These are phyloP conservation scores for Cladosporium sp. DNA, from an alignment of 2,329 filamentous ascomycete species.

Conservation along the genomic window DNA sequence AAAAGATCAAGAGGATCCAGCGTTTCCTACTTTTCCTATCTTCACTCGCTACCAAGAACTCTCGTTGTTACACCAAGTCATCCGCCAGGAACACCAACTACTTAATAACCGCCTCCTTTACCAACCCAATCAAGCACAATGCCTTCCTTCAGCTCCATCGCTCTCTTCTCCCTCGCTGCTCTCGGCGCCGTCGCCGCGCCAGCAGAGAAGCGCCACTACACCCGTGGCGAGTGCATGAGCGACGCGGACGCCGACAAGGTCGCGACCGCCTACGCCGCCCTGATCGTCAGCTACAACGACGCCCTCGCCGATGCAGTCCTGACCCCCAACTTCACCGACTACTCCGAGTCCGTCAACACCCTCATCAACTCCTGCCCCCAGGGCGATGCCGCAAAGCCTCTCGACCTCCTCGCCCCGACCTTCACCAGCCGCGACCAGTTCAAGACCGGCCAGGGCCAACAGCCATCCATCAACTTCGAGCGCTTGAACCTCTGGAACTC, in stretches of 20 bases:
- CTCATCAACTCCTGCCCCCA: conserved; percentile 30
- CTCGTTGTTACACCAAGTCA: neutral
- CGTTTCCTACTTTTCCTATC: neutral
- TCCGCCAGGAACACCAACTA: neutral
- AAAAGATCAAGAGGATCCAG: neutral
- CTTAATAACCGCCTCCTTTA: neutral
- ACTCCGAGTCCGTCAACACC: conserved; percentile 31
- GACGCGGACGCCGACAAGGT: conserved; percentile 23
- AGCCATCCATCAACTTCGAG: conserved; percentile 29
- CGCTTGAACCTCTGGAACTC: conserved; percentile 26
- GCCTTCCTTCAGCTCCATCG: conserved; percentile 17
- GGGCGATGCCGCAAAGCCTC: conserved; percentile 20
- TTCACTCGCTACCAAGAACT: conserved; percentile 3
- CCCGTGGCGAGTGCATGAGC: conserved; percentile 21
- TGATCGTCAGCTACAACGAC: conserved; percentile 27
- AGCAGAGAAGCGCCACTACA: neutral
- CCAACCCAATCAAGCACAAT: conserved; percentile 12
- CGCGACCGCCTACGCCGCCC: conserved; percentile 25
- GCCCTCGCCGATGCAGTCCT: conserved; percentile 23
- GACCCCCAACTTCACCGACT: conserved; percentile 27
- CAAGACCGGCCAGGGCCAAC: conserved; percentile 28
- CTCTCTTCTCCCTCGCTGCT: conserved; percentile 15
- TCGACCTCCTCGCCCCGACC: conserved; percentile 23
- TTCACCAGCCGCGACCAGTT: conserved; percentile 26
- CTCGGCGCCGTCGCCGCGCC: conserved; percentile 17